A percentile compares a stretch with the other conserved stretches of the same genome.
phyloP scores from a whole-genome alignment of 148 eudicot species.

The Silene conica region DNA sequence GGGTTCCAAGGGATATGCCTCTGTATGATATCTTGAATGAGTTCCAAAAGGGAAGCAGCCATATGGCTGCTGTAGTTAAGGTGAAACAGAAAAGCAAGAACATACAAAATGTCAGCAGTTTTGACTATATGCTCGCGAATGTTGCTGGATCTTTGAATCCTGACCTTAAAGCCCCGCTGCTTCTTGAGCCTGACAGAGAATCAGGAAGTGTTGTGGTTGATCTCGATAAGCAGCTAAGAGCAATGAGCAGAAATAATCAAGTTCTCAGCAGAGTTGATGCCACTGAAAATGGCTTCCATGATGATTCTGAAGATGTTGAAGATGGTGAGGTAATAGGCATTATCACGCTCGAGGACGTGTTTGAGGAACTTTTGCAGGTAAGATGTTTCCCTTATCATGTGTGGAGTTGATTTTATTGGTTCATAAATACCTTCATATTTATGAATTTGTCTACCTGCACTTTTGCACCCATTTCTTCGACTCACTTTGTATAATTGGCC shows the following conservation, averaged over 20 bases:
- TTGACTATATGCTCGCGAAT: slow-evolving; percentile 27
- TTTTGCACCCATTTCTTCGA: no score
- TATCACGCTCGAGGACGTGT: slow-evolving; percentile 90
- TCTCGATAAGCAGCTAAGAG: slow-evolving; percentile 30
- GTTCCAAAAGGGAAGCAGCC: slow-evolving; percentile 93
- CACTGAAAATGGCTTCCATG: slow-evolving; percentile 26
- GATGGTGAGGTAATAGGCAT: slow-evolving; percentile 89
- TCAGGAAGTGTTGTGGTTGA: slow-evolving; percentile 36
- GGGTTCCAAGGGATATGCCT: slow-evolving; percentile 92
- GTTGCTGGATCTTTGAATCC: slow-evolving; percentile 24
- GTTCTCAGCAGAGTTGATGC: slow-evolving; percentile 25
- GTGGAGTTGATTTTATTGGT: neutral
- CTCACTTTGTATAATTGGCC: no score
- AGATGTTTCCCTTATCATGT: neutral
- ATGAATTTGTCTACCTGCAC: no score
- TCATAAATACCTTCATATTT: neutral
- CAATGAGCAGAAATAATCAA: slow-evolving; percentile 21
- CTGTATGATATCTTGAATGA: slow-evolving; percentile 88
- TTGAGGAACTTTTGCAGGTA: slow-evolving; percentile 95
- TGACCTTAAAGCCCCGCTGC: slow-evolving; percentile 48
- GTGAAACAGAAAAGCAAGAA: slow-evolving; percentile 43
- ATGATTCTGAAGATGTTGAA: slow-evolving; percentile 50
- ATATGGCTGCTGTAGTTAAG: slow-evolving; percentile 95
- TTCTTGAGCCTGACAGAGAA: slow-evolving; percentile 35
- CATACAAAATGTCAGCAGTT: slow-evolving; percentile 22